Base-by-base conservation (phyloP, 1,139 yeast species). In the Blastobotrys persicus region DNA sequence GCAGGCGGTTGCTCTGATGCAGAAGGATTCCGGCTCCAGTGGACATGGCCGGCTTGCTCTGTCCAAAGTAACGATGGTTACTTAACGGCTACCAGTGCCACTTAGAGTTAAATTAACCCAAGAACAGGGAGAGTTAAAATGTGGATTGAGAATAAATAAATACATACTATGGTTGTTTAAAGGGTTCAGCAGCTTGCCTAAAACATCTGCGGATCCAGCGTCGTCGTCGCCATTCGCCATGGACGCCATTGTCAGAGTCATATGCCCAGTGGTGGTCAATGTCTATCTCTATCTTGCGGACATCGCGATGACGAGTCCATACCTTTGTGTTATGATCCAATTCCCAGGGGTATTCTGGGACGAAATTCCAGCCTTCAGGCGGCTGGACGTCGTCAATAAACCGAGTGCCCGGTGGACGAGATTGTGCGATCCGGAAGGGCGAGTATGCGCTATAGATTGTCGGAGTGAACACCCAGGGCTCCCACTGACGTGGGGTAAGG, bases 361-460 rank as follows among this genome's bases (percentile, higher is more conserved):
- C 60, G 65, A 83, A 89, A 53, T 74, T 74, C 97, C 97, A 89
- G 12, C 81, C 84, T 12, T 68, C 67, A 0, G 96, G 95, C 0
- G 95, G 83, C 31, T 65, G 62, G 0, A 89, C 79, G 32, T 80
- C 80, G 1, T 74, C 71, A 31, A 89, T 61, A 31, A 71, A 70
- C 26, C 74, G 68, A 0, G 81, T 81, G 0, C 95, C 95, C 0
- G 76, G 73, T 0, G 97, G 96, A 4, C 77, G 72, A 50, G 76
- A 78, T 42, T 83, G 82, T 3, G 85, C 74, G 19, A 73, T 62
- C 52, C 96, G 72, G 14, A 63, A 66, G 2, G 72, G 65, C 52
- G 83, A 81, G 26, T 68, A 66, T 7, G 68, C 63, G 49, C 80
- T 83, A 65, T 84, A 89, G 0, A 82, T 65, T 1, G 67, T 65